A percentile compares a stretch with the other conserved stretches of the same genome.
phyloP scores from a whole-genome alignment of 495 filamentous ascomycete species.

The Aspergillus sclerotioniger region DNA sequence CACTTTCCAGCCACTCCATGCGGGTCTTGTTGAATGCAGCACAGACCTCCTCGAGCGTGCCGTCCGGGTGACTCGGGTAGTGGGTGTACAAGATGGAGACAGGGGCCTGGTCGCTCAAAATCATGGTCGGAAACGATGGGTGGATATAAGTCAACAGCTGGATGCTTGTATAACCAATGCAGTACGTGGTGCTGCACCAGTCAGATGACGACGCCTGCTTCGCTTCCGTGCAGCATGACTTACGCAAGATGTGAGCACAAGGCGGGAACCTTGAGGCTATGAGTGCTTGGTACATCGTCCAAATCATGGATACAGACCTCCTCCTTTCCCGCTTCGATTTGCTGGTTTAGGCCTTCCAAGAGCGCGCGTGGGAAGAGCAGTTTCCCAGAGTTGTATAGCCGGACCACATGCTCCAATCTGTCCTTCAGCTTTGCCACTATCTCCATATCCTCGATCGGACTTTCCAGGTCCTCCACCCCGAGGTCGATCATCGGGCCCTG shows the following conservation, averaged over 20 bases:
- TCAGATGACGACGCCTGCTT: neutral
- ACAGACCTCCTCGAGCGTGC: slow-evolving; percentile 9
- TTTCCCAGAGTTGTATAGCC: slow-evolving; percentile 18
- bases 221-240: slow-evolving; percentile 4
- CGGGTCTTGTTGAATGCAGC: slow-evolving; percentile 7
- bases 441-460: slow-evolving; percentile 8
- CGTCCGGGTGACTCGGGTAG: neutral
- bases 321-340: slow-evolving; percentile 19
- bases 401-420: slow-evolving; percentile 12
- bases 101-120: slow-evolving; percentile 16
- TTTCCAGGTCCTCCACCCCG: neutral
- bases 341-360: slow-evolving; percentile 19
- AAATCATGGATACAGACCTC: slow-evolving; percentile 20
- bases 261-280: slow-evolving; percentile 17
- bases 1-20: slow-evolving; percentile 11
- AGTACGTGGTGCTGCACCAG: slow-evolving; percentile 21
- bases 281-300: slow-evolving; percentile 14
- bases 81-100: slow-evolving; percentile 23
- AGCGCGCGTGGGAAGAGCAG: slow-evolving; percentile 24
- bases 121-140: slow-evolving; percentile 17
- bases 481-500: neutral
- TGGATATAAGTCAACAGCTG: slow-evolving; percentile 18
- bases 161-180: slow-evolving; percentile 24
- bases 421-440: slow-evolving; percentile 7
- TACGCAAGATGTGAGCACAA: slow-evolving; percentile 22